These are phyloP conservation scores for Heracleum sosnowskyi DNA, from an alignment of 129 eudicot species.

Conservation along the genomic window DNA sequence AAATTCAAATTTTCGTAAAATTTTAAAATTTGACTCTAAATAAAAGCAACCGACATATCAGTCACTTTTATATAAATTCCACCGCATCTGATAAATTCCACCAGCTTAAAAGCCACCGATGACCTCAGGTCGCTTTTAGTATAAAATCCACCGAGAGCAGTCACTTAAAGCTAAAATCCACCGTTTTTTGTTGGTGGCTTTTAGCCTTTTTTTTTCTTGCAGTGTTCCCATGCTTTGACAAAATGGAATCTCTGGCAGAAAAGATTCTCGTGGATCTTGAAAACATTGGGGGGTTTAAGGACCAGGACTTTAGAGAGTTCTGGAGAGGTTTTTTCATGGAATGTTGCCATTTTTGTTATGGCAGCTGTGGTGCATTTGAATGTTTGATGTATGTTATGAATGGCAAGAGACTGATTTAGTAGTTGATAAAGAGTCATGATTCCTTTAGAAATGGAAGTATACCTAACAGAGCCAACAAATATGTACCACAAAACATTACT, in stretches of 20 bases:
- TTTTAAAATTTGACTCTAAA: no score
- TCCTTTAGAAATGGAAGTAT: neutral
- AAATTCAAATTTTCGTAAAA: no score
- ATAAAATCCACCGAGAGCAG: no score
- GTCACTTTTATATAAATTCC: no score
- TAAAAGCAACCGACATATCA: no score
- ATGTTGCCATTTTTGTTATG: neutral
- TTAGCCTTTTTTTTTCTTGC: no score
- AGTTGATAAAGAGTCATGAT: neutral
- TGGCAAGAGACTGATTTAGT: neutral
- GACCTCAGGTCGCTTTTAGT: no score
- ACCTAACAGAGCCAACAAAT: neutral
- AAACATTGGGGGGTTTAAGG: conserved; percentile 31
- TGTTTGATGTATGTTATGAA: neutral
- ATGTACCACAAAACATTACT: neutral
- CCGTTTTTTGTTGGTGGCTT: no score
- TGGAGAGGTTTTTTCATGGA: neutral
- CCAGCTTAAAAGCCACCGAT: no score
- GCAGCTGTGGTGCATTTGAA: no score
- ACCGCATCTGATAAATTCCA: no score
- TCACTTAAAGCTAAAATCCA: no score
- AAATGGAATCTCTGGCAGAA: conserved; percentile 26
- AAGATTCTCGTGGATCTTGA: conserved; percentile 20
- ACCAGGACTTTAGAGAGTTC: conserved; percentile 15
- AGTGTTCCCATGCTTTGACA: conserved; percentile 37